phyloP scores from a whole-genome alignment of 1,284 basidiomycete species.

The Phylloboletellus chloephorus region DNA sequence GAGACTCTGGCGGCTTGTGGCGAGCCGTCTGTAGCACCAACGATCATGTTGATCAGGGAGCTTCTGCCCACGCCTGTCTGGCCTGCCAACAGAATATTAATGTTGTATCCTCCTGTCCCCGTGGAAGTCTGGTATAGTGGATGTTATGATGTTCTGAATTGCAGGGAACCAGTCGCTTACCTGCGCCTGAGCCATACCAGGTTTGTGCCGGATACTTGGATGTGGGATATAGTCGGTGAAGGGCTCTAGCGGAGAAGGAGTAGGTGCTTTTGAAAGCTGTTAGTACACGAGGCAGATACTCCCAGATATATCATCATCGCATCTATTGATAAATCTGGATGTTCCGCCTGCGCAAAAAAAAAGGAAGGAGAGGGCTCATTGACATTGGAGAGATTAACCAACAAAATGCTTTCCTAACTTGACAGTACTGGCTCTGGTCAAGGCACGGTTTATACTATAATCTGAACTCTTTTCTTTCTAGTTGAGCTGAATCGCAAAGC shows the following conservation, averaged over 20 bases:
- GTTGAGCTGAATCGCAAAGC: neutral
- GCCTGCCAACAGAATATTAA: conserved; percentile 24
- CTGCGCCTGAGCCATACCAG: neutral
- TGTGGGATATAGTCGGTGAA: conserved; percentile 5
- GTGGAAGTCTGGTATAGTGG: conserved; percentile 1
- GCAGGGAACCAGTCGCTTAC: conserved; percentile 10
- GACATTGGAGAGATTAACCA: no score
- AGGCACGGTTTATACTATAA: no score
- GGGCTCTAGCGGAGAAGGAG: neutral
- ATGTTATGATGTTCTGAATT: neutral
- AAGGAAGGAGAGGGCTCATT: no score
- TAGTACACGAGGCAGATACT: conserved; percentile 17
- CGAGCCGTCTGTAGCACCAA: conserved; percentile 13
- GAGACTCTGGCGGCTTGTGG: conserved; percentile 20
- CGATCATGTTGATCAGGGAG: conserved; percentile 27
- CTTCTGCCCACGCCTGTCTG: conserved; percentile 28
- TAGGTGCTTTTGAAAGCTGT: conserved; percentile 4
- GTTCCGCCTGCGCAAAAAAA: neutral
- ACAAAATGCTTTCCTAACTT: no score
- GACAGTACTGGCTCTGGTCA: no score
- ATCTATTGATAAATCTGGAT: conserved; percentile 1
- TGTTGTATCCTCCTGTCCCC: neutral
- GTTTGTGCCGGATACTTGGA: neutral
- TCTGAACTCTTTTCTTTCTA: no score
- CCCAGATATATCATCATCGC: conserved; percentile 18